Percentiles rank a stretch among this genome's conserved stretches.
phyloP scores from a whole-genome alignment of 352 stramenopile species.

The Phytophthora vignae region DNA sequence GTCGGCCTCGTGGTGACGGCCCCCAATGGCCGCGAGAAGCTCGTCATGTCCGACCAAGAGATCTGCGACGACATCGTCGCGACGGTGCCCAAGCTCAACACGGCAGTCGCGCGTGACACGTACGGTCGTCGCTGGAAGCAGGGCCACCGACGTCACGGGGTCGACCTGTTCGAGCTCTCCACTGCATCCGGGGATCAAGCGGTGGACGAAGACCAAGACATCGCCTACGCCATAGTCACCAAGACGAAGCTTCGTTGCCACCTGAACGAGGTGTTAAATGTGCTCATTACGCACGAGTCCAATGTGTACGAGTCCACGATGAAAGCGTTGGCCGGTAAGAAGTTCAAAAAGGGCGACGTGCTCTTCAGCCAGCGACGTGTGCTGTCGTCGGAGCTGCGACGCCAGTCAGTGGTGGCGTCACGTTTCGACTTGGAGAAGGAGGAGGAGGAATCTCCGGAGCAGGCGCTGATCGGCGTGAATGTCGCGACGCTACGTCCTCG shows the following conservation, averaged over 20 bases:
- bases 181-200: slow-evolving; percentile 23
- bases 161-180: slow-evolving; percentile 59
- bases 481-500: slow-evolving; percentile 37
- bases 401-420: slow-evolving; percentile 38
- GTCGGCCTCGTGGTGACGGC: slow-evolving; percentile 36
- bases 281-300: slow-evolving; percentile 52
- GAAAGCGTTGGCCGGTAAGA: slow-evolving; percentile 48
- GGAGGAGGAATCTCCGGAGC: slow-evolving; percentile 22
- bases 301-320: slow-evolving; percentile 56
- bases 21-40: slow-evolving; percentile 36
- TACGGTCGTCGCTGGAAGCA: slow-evolving; percentile 58
- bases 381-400: slow-evolving; percentile 32
- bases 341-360: slow-evolving; percentile 55
- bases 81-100: slow-evolving; percentile 45
- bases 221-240: slow-evolving; percentile 57
- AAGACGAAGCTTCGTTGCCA: slow-evolving; percentile 59
- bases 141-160: slow-evolving; percentile 40
- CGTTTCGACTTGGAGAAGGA: slow-evolving; percentile 21
- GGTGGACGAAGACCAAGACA: slow-evolving; percentile 36
- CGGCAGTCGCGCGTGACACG: slow-evolving; percentile 44
- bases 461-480: slow-evolving; percentile 42
- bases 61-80: slow-evolving; percentile 53
- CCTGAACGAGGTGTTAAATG: slow-evolving; percentile 67
- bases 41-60: slow-evolving; percentile 49
- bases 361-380: slow-evolving; percentile 45